These are phyloP conservation scores for Cryptosporidium andersoni DNA, from an alignment of 169 alveolate species.

Conservation along the genomic window DNA sequence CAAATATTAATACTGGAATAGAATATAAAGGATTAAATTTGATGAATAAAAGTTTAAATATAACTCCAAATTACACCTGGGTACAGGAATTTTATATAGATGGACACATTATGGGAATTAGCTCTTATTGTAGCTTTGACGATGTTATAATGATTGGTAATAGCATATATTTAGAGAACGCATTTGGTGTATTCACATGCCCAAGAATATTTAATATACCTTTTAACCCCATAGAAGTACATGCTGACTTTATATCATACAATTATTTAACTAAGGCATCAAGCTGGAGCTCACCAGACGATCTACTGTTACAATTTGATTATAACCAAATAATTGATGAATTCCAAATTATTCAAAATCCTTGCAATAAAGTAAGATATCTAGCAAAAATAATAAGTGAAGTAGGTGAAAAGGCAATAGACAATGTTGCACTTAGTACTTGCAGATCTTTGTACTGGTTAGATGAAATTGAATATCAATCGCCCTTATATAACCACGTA, in stretches of 20 bases:
- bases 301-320: slow-evolving; percentile 49
- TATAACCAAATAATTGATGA: slow-evolving; percentile 37
- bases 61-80: slow-evolving; percentile 47
- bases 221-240: slow-evolving; percentile 57
- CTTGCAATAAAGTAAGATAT: slow-evolving; percentile 63
- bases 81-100: slow-evolving; percentile 62
- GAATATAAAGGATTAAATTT: too few species aligned
- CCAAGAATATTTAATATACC: slow-evolving; percentile 58
- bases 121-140: slow-evolving; percentile 64
- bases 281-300: slow-evolving; percentile 63
- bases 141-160: slow-evolving; percentile 59
- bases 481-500: slow-evolving; percentile 60
- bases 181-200: slow-evolving; percentile 68
- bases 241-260: slow-evolving; percentile 61
- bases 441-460: slow-evolving; percentile 42
- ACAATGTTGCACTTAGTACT: slow-evolving; percentile 1
- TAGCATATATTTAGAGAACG: slow-evolving; percentile 57
- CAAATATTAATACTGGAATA: too few species aligned
- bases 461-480: slow-evolving; percentile 71
- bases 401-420: slow-evolving; percentile 1
- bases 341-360: slow-evolving; percentile 61
- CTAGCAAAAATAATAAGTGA: slow-evolving; percentile 1
- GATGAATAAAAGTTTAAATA: neutral
- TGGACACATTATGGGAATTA: slow-evolving; percentile 70
- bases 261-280: slow-evolving; percentile 62